Percentiles rank a stretch among this genome's conserved stretches.
Evolutionary conservation across 305 asterid species (phyloP).

Genomic region (Fraxinus xanthoxyloides): DNA sequence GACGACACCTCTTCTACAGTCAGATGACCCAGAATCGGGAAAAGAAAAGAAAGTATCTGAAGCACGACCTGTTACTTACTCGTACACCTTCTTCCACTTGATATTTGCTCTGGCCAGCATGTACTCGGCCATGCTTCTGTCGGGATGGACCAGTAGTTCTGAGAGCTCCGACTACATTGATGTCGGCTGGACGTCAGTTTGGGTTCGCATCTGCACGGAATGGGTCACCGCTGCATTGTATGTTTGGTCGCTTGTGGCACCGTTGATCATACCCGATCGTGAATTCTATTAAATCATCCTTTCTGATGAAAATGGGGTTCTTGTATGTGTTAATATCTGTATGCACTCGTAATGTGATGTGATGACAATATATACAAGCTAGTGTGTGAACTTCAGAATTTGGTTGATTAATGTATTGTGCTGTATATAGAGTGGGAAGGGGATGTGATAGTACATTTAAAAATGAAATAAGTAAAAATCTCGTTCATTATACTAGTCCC

Average conservation of each 20-base stretch:
- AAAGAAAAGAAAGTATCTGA: conserved; percentile 49
- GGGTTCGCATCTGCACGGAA: conserved; percentile 84
- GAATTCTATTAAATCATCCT: conserved; percentile 53
- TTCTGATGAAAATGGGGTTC: not conserved
- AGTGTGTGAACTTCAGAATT: not conserved
- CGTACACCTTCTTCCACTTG: conserved; percentile 88
- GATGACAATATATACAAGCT: not conserved
- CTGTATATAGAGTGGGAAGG: not conserved
- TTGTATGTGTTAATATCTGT: not conserved
- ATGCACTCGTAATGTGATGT: not conserved
- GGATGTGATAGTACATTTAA: not conserved
- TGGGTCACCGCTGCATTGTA: conserved; percentile 91
- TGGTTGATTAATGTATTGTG: not conserved
- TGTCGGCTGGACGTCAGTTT: conserved; percentile 86
- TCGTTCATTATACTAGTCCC: not conserved
- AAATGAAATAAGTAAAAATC: not conserved
- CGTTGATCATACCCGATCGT: conserved; percentile 66
- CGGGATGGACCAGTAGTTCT: conserved; percentile 86
- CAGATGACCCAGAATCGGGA: conserved; percentile 72
- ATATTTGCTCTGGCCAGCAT: conserved; percentile 95
- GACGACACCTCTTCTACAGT: conserved; percentile 59
- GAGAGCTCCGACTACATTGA: conserved; percentile 73
- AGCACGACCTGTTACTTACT: conserved; percentile 77
- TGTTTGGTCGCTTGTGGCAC: conserved; percentile 89
- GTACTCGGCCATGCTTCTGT: conserved; percentile 97